A percentile compares a stretch with the other conserved stretches of the same genome.
These are phyloP conservation scores for Calonectria leucothoes DNA, from an alignment of 2,329 filamentous ascomycete species.

Conservation along the genomic window DNA sequence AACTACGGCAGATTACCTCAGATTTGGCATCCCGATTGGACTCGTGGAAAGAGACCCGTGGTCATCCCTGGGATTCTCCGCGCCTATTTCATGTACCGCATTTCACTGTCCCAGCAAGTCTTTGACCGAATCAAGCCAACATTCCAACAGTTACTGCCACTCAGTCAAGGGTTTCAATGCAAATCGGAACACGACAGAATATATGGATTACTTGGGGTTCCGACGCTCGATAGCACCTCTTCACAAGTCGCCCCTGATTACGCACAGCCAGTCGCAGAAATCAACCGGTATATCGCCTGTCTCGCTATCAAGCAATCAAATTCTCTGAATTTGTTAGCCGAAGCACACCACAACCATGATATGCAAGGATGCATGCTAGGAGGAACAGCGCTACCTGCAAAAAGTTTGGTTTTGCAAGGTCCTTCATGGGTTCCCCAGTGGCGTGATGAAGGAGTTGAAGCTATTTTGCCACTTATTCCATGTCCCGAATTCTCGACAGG, in stretches of 20 bases:
- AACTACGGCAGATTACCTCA: neutral
- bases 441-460: neutral
- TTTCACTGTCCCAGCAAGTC: neutral
- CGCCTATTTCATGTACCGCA: slow-evolving; percentile 16
- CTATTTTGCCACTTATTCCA: neutral
- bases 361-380: neutral
- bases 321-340: neutral
- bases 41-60: neutral
- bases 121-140: neutral
- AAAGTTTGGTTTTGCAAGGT: neutral
- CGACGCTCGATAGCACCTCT: neutral
- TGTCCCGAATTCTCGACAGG: neutral
- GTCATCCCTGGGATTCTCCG: neutral
- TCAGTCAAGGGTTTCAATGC: neutral
- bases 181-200: neutral
- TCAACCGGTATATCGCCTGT: neutral
- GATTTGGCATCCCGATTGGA: neutral
- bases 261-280: neutral
- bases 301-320: neutral
- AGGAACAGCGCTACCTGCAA: neutral
- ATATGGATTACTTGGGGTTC: neutral
- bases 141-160: neutral
- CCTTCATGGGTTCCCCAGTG: slow-evolving; percentile 11
- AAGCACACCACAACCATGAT: neutral
- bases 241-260: neutral